Conservation (phyloP, 305 asterid species). For the Fraxinus paxiana region DNA sequence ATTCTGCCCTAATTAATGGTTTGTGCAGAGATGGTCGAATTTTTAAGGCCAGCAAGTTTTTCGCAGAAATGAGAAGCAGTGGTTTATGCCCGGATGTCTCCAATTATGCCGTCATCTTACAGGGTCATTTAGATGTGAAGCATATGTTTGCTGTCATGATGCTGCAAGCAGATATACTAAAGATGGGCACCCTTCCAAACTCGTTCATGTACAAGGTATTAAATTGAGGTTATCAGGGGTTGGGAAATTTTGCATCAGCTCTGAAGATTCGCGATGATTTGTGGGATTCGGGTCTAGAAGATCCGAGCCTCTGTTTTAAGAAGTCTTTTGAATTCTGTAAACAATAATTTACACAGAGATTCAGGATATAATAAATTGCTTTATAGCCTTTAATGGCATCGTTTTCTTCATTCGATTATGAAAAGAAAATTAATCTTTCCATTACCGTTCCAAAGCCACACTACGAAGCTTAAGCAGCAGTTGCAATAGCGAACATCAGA, state of each 20-base stretch:
- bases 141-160: slow-evolving; percentile 47
- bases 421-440: background rate
- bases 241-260: slow-evolving; percentile 45
- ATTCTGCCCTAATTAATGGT: slow-evolving; percentile 55
- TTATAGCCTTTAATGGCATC: background rate
- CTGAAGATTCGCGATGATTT: slow-evolving; percentile 34
- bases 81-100: slow-evolving; percentile 39
- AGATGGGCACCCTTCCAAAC: slow-evolving; percentile 51
- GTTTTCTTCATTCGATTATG: background rate
- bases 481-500: background rate
- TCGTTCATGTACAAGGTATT: slow-evolving; percentile 32
- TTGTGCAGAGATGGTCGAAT: slow-evolving; percentile 51
- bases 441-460: background rate
- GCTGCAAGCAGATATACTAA: slow-evolving; percentile 73
- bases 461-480: background rate
- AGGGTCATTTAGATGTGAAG: slow-evolving; percentile 43
- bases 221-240: slow-evolving; percentile 40
- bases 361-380: background rate
- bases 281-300: slow-evolving; percentile 14
- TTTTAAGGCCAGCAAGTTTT: slow-evolving; percentile 64
- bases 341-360: background rate
- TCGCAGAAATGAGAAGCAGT: slow-evolving; percentile 48
- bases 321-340: background rate
- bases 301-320: background rate
- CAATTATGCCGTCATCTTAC: slow-evolving; percentile 43